Base-by-base conservation (phyloP, 805 yeast species). In the Schizosaccharomyces cryophilus region DNA sequence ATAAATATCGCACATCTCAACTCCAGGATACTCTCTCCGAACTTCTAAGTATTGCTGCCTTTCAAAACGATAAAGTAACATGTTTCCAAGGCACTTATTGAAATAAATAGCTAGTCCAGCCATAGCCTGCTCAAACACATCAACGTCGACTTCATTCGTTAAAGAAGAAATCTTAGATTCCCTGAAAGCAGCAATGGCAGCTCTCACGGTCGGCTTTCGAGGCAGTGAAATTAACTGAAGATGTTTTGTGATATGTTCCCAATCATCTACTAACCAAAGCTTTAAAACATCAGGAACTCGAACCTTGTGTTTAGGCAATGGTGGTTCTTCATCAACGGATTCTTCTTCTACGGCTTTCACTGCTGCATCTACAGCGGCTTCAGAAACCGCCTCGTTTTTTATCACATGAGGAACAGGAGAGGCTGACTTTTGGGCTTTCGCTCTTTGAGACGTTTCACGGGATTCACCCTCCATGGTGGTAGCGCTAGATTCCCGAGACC, bases 181-280 rank as follows among this genome's bases (percentile, higher is more conserved):
- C 54, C 73, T 69, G 69, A 81, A 90, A n/a, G 76, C 75, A 11
- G 70, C 66, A 7, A 90, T 69, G 1, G 87, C 77, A 1, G 72
- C 73, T 0, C 74, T 72, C 1, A 85, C 84, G 0, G 79, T 77
- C 2, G 75, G 74, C 42, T 70, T 71, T 17, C 80, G 74, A 0
- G 96, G 96, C 54, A 89, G 69, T 17, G 42, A 38, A 24, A 62
- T 60, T 15, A 40, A 29, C 69, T 82, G 80, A 60, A 83, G 83
- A 65, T 87, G 85, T 66, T 85, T 85, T 0, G 97, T 88, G 42
- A 90, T 77, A 65, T 75, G 76, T 70, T 90, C 96, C 98, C 97
- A 90, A 73, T 90, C 97, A 69, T 87, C 88, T 0, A 89, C 95
- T 47, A 90, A 73, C 2, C 82, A 66, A 5, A 83, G 73, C 69